These are phyloP conservation scores for Cercospora sp. DNA, from an alignment of 2,329 filamentous ascomycete species.

Conservation along the genomic window DNA sequence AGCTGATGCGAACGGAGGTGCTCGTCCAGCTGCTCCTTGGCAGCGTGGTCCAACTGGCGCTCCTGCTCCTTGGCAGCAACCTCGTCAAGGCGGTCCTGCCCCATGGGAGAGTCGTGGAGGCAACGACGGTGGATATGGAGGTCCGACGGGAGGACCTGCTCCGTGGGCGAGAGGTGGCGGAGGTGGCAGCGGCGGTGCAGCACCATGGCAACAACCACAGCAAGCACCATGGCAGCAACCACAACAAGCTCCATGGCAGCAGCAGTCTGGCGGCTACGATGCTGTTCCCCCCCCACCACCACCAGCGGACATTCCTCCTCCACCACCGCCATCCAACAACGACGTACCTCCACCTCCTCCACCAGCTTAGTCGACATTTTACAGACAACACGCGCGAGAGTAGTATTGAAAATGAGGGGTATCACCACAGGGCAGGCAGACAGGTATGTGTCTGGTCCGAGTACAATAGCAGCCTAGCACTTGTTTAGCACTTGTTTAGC, in stretches of 20 bases:
- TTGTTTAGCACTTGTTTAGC: background rate
- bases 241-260: conserved; percentile 22
- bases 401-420: background rate
- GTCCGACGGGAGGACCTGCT: conserved; percentile 26
- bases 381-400: background rate
- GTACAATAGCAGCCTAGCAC: background rate
- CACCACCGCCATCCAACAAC: conserved; percentile 55
- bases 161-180: conserved; percentile 27
- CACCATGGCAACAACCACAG: conserved; percentile 37
- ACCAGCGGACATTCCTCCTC: conserved; percentile 62
- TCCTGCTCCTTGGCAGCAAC: conserved; percentile 42
- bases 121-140: conserved; percentile 29
- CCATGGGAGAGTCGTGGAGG: conserved; percentile 41
- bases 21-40: conserved; percentile 33
- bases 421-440: background rate
- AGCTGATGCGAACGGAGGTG: conserved; percentile 64
- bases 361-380: conserved; percentile 4
- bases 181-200: conserved; percentile 28
- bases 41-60: conserved; percentile 35
- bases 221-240: conserved; percentile 23
- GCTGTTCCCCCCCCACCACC: conserved; percentile 52
- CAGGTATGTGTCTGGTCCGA: background rate
- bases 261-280: conserved; percentile 26
- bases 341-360: conserved; percentile 5
- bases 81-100: conserved; percentile 33